These are phyloP conservation scores for Solanum habrochaites DNA, from an alignment of 257 asterid species.

Conservation along the genomic window DNA sequence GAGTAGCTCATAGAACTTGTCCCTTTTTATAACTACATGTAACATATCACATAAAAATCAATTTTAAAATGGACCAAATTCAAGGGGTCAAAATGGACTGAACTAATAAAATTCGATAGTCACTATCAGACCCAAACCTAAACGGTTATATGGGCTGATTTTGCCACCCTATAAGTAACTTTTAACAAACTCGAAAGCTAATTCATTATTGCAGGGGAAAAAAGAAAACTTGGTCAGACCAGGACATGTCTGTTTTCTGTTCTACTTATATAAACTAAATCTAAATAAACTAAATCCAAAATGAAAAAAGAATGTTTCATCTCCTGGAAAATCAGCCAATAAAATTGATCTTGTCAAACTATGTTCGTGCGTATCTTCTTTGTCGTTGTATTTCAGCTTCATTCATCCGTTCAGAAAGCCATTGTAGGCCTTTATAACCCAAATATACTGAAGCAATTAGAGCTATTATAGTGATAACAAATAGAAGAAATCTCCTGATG, in stretches of 20 bases:
- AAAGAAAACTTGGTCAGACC: not conserved
- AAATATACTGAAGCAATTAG: conserved; percentile 30
- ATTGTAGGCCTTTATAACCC: conserved; percentile 49
- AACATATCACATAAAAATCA: not conserved
- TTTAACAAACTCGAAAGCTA: not conserved
- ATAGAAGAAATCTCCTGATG: conserved; percentile 24
- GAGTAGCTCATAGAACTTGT: not conserved
- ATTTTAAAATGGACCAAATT: not conserved
- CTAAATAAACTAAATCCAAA: not conserved
- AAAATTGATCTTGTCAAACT: not conserved
- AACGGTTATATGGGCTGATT: not conserved
- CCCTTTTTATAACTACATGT: not conserved
- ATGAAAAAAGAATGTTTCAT: not conserved
- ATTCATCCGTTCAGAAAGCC: conserved; percentile 89
- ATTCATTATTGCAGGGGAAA: not conserved
- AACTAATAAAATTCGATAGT: not conserved
- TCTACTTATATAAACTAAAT: not conserved
- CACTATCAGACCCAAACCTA: not conserved
- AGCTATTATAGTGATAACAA: conserved; percentile 15
- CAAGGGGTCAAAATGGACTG: not conserved
- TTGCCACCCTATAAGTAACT: not conserved
- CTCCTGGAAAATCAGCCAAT: not conserved
- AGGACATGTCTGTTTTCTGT: not conserved
- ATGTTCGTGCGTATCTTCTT: conserved; percentile 24
- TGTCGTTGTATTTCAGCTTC: conserved; percentile 43